Base-by-base conservation (phyloP, 202 grass and related monocot genomes). In the Panicum virgatum region DNA sequence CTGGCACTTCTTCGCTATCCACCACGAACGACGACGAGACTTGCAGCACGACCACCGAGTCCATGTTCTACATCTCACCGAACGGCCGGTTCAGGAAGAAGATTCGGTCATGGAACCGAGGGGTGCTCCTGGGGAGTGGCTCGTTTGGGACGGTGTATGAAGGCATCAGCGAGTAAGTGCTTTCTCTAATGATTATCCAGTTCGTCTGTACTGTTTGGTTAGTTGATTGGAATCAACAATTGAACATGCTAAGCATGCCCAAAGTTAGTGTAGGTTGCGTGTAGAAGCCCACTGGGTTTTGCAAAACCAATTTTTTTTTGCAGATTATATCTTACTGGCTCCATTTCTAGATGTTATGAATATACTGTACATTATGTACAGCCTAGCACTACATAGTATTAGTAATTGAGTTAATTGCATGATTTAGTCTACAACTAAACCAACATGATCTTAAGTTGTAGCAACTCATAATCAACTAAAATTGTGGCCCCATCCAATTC, bases 121-220 rank as follows among this genome's bases (percentile, higher is more conserved):
- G 92, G 10, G 2, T 92, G 79, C 87, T 85, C 23, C 76, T 94
- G 58, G 92, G 92, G 25, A 90, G 87, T 44, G 92, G 92, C 59
- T 94, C 92, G 3, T 94, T 90, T 51, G 92, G 92, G 43, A 88
- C 83, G 11, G 92, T 94, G 13, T 92, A 90, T 26, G 92, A 94
- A 69, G 92, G 84, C 54, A 92, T 94, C 59, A 94, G 89, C 75
- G 89, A 92, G 92, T 94, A 92, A 92, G 92, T 90, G 39, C 62
- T 80, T 12, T 66, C 62, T 80, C 14, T 65, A 51, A 20, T 27
- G 15, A 78, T 15, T 62, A 37, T 63, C 38, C 5, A 39, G 20
- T 78, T 86, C 11, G 37, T 58, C 19, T 42, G 14, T 38, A 32
- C 48, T 59, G 72, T 7, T 18, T 75, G 12, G 39, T 66, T 48